Evolutionary conservation across 2,329 filamentous ascomycete species (phyloP).

Genomic region (Thelonectria rubi): DNA sequence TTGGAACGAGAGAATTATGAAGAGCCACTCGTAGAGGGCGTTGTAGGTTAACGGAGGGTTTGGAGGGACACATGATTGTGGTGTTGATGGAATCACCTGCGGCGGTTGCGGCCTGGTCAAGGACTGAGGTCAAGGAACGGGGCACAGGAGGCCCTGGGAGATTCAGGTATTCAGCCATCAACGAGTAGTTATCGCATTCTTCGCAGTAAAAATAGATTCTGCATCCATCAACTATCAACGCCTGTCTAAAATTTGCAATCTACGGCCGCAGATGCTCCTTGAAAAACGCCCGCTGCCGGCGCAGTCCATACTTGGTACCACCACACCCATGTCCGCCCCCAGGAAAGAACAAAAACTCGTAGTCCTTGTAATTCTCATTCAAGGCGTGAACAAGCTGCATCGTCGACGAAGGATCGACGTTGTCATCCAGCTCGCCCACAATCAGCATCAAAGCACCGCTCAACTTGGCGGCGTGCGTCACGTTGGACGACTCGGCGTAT

Average conservation of each 20-base stretch:
- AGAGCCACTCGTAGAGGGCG: background rate
- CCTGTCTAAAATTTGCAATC: background rate
- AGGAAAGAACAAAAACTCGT: conserved; percentile 43
- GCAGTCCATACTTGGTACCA: conserved; percentile 27
- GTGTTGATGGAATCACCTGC: background rate
- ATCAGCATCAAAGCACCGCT: conserved; percentile 42
- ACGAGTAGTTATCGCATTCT: too few relatives aligned
- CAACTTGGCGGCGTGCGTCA: conserved; percentile 42
- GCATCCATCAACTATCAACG: background rate
- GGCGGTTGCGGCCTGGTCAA: too few relatives aligned
- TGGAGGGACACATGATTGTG: background rate
- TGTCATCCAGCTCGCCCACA: conserved; percentile 42
- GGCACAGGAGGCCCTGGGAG: too few relatives aligned
- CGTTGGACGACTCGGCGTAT: conserved; percentile 42
- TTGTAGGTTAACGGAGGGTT: background rate
- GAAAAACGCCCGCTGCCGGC: conserved; percentile 34
- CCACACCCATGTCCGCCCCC: conserved; percentile 35
- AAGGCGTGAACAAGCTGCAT: conserved; percentile 42
- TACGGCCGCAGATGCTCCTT: conserved; percentile 20
- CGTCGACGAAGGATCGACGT: conserved; percentile 45
- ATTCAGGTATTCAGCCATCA: too few relatives aligned
- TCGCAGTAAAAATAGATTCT: background rate
- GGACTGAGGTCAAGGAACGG: too few relatives aligned
- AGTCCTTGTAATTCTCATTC: conserved; percentile 41
- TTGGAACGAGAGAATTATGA: background rate